These are phyloP conservation scores for Solanum chiquidenum DNA, from an alignment of 257 asterid genomes.

Conservation along the genomic window DNA sequence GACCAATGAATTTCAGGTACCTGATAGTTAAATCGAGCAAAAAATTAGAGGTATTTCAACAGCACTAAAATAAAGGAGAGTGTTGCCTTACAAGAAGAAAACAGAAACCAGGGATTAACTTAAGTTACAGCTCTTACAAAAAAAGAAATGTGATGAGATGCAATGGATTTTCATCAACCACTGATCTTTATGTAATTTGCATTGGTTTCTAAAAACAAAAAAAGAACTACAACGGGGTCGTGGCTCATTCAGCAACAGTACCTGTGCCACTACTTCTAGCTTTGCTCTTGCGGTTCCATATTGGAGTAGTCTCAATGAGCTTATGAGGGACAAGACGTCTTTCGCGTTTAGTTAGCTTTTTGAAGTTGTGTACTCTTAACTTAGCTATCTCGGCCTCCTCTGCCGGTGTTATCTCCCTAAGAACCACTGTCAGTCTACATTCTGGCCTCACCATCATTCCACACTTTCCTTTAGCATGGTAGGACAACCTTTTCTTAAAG, in stretches of 20 bases:
- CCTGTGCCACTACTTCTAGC: constrained; percentile 16
- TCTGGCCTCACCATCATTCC: constrained; percentile 65
- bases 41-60: neutral
- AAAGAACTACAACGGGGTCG: neutral
- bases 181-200: neutral
- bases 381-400: constrained; percentile 90
- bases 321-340: constrained; percentile 75
- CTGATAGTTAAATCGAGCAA: neutral
- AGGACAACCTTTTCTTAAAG: constrained; percentile 55
- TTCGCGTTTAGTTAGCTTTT: constrained; percentile 62
- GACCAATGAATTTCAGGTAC: neutral
- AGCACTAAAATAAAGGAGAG: neutral
- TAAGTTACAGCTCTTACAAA: neutral
- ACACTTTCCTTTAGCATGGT: constrained; percentile 59
- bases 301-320: constrained; percentile 80
- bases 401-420: constrained; percentile 74
- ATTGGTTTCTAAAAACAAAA: neutral
- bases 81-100: neutral
- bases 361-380: constrained; percentile 71
- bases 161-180: neutral
- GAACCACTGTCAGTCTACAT: constrained; percentile 77
- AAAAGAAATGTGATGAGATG: neutral
- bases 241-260: constrained; percentile 21
- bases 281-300: constrained; percentile 76
- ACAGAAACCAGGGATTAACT: neutral